Evolutionary conservation across 352 stramenopile species (phyloP).

Genomic region (Phytophthora pseudosyringae): DNA sequence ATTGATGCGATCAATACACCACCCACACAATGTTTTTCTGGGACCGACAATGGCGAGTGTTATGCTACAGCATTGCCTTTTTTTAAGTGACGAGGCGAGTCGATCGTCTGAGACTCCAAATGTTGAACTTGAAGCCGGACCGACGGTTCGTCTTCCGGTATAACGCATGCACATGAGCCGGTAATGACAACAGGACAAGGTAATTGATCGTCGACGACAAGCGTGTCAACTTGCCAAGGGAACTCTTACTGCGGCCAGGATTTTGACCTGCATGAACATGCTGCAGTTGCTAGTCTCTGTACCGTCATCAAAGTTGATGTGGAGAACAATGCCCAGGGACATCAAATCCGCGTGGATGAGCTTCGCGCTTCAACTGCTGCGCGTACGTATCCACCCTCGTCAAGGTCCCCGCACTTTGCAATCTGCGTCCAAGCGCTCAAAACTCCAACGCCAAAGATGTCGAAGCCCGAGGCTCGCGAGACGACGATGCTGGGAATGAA

Average conservation of each 20-base stretch:
- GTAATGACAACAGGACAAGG: background rate
- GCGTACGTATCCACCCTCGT: constrained; percentile 8
- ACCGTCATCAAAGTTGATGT: constrained; percentile 27
- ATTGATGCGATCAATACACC: constrained; percentile 25
- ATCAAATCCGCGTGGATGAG: constrained; percentile 29
- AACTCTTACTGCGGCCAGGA: background rate
- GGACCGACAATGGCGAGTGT: too few species aligned
- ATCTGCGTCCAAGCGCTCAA: constrained; percentile 20
- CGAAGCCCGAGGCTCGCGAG: constrained; percentile 22
- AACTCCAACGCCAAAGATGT: constrained; percentile 23
- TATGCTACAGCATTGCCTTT: too few species aligned
- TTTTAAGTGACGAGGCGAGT: too few species aligned
- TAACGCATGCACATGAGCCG: too few species aligned
- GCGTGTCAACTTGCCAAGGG: background rate
- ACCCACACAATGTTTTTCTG: constrained; percentile 5
- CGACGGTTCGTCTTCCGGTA: too few species aligned
- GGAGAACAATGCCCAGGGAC: constrained; percentile 6
- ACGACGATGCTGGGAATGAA: constrained; percentile 49
- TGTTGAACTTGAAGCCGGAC: too few species aligned
- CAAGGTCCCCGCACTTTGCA: constrained; percentile 20
- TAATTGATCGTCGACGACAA: background rate
- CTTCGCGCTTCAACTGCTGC: constrained; percentile 28
- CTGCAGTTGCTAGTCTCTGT: constrained; percentile 11
- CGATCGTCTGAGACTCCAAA: too few species aligned
- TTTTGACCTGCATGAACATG: background rate